Evolutionary conservation across 768 basidiomycete species (phyloP), one percentile per base, ranked within the genome.

Genomic region (Boletus pseudopeckii): DNA sequence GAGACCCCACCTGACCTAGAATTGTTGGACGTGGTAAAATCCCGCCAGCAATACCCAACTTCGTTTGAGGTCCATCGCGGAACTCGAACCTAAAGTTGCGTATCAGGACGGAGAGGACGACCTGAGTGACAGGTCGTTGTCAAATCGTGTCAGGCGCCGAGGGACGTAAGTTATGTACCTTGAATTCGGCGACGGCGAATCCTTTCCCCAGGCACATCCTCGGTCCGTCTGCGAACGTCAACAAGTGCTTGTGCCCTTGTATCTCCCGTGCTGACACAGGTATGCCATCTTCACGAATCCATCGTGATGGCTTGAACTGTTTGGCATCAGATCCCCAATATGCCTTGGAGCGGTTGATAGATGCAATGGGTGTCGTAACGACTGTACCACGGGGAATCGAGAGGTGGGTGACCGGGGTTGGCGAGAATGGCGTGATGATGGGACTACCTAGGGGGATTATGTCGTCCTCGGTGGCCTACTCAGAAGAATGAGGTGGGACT

Each of bases 271-370:
- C 74, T 22, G 54, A 44, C 14, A 7, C 39, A 7, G 63, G 59
- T 17, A 63, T 62, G 1, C 67, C 66, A 10, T 66, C 69, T 13
- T 67, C 65, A 7, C 58, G 55, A 5, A 86, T 69, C 86, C 86
- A 88, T 7, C 86, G 72, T 44, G 82, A 80, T 0, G 86, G 87
- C 24, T 77, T 72, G 64, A 83, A 90, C 45, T 77, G 74, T 30
- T 76, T 74, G 1, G 83, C 77, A 52, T 83, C 78, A 0, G 74
- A 63, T 5, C 87, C 87, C 87, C 87, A 89, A 22, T 85, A 60
- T 1, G 66, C 71, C 52, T 74, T 74, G 30, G 79, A 77, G 11
- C 72, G 68, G 64, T 88, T 86, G 53, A 82, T 72, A 17, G 69
- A 68, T 4, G 66, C 56, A 18, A 84, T 75, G 1, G 80, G 76